Evolutionary conservation across 805 yeast genomes (phyloP).

Genomic region (Myxozyma lipomycoides): DNA sequence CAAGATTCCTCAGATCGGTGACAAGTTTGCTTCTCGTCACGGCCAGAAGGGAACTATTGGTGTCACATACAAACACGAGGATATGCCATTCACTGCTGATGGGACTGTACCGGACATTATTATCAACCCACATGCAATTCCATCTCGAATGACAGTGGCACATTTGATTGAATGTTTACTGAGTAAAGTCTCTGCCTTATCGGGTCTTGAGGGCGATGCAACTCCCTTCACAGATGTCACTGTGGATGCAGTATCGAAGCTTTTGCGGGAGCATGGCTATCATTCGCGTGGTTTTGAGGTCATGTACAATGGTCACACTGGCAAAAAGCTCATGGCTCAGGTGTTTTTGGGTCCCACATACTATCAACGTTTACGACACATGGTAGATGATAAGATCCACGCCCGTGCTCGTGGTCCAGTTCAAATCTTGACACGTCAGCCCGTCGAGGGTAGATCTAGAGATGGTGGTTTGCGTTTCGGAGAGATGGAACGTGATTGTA

Average conservation of each 20-base stretch:
- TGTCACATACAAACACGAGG: constrained; percentile 96
- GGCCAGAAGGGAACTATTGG: constrained; percentile 99
- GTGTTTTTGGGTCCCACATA: constrained; percentile 99
- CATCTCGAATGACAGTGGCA: constrained; percentile 99
- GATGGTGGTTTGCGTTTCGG: constrained; percentile 99
- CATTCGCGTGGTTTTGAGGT: constrained; percentile 98
- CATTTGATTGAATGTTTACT: constrained; percentile 97
- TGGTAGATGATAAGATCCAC: constrained; percentile 98
- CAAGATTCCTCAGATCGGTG: constrained; percentile 98
- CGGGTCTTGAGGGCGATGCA: constrained; percentile 98
- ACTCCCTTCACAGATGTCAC: constrained; percentile 98
- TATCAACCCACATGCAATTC: constrained; percentile 99
- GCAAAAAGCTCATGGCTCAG: constrained; percentile 96
- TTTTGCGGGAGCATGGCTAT: constrained; percentile 91
- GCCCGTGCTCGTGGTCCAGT: constrained; percentile 99
- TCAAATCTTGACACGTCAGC: constrained; percentile 95
- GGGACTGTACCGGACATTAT: constrained; percentile 97
- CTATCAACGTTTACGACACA: constrained; percentile 96
- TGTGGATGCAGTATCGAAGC: constrained; percentile 90
- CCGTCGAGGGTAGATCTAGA: constrained; percentile 98
- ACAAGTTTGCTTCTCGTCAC: constrained; percentile 98
- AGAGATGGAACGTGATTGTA: constrained; percentile 99
- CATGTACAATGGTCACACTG: constrained; percentile 98
- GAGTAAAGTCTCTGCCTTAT: constrained; percentile 88
- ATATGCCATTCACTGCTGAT: constrained; percentile 94